Evolutionary conservation across 306 rosid species (phyloP).

Genomic region (Casuarina glauca): DNA sequence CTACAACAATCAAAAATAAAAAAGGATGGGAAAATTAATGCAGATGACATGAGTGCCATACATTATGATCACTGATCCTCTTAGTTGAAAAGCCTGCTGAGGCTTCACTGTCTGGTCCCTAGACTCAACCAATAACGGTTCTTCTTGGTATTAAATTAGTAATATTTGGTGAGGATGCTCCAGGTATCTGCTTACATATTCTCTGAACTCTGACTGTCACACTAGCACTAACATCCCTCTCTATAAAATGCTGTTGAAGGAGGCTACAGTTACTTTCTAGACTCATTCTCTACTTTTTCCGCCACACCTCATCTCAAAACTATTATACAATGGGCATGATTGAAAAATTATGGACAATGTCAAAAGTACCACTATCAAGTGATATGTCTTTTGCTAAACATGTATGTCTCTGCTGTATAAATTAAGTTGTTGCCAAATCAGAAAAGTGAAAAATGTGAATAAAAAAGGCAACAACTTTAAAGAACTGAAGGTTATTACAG

Average conservation of each 20-base stretch:
- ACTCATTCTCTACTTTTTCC: neutral
- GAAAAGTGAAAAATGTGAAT: neutral
- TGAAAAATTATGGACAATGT: neutral
- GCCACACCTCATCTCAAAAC: neutral
- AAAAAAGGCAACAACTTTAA: neutral
- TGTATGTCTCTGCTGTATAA: neutral
- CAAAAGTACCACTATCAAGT: neutral
- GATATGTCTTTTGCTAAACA: neutral
- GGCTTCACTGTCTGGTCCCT: neutral
- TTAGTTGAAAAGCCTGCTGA: too few species aligned
- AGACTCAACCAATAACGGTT: too few species aligned
- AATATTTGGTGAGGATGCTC: too few species aligned
- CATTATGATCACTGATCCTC: neutral
- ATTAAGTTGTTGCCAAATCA: neutral
- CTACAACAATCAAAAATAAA: neutral
- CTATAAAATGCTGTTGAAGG: neutral
- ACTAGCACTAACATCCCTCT: neutral
- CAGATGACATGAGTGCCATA: neutral
- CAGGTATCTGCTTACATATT: neutral
- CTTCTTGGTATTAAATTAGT: neutral
- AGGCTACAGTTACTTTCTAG: neutral
- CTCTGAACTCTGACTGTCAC: neutral
- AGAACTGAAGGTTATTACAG: neutral
- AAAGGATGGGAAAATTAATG: neutral
- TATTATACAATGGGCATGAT: neutral